Conservation (phyloP, 2,329 filamentous ascomycete species). For the Fusarium citri region DNA sequence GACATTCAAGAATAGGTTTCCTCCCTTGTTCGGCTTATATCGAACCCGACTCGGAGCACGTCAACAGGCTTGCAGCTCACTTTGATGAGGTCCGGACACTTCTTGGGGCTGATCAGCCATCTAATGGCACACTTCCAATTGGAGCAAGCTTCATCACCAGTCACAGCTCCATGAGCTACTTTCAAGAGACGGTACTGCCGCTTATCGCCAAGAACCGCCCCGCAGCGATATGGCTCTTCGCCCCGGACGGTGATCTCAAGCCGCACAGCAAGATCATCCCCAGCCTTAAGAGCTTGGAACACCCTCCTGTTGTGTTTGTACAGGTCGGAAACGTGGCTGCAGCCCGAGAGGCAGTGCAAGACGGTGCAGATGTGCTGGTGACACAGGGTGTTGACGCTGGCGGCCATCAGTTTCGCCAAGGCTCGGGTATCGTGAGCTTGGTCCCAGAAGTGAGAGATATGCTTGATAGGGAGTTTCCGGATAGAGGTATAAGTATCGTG, state of each 20-base stretch:
- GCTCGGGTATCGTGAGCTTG: slow-evolving; percentile 65
- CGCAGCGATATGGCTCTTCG: slow-evolving; percentile 75
- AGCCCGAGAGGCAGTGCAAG: slow-evolving; percentile 60
- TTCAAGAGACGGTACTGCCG: slow-evolving; percentile 59
- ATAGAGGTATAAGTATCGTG: slow-evolving; percentile 56
- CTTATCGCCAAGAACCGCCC: slow-evolving; percentile 65
- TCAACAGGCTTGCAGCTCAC: slow-evolving; percentile 50
- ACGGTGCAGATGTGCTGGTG: slow-evolving; percentile 68
- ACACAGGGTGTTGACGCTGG: slow-evolving; percentile 73
- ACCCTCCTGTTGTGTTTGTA: slow-evolving; percentile 64
- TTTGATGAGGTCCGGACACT: slow-evolving; percentile 48
- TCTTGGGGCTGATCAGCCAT: slow-evolving; percentile 42
- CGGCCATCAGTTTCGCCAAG: slow-evolving; percentile 68
- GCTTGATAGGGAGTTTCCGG: slow-evolving; percentile 53
- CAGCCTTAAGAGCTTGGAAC: slow-evolving; percentile 47
- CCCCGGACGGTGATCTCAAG: slow-evolving; percentile 60
- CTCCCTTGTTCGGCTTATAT: slow-evolving; percentile 50
- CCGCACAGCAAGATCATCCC: slow-evolving; percentile 54
- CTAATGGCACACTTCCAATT: slow-evolving; percentile 64
- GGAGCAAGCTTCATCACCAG: slow-evolving; percentile 70
- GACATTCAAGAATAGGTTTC: slow-evolving; percentile 47
- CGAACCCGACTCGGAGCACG: slow-evolving; percentile 45
- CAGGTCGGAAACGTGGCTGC: slow-evolving; percentile 71
- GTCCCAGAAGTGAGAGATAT: slow-evolving; percentile 67
- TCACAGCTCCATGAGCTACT: slow-evolving; percentile 54